Percentiles rank a stretch among this genome's conserved stretches.
Evolutionary conservation across 345 rosid genomes (phyloP).

Genomic region (Punica granatum): DNA sequence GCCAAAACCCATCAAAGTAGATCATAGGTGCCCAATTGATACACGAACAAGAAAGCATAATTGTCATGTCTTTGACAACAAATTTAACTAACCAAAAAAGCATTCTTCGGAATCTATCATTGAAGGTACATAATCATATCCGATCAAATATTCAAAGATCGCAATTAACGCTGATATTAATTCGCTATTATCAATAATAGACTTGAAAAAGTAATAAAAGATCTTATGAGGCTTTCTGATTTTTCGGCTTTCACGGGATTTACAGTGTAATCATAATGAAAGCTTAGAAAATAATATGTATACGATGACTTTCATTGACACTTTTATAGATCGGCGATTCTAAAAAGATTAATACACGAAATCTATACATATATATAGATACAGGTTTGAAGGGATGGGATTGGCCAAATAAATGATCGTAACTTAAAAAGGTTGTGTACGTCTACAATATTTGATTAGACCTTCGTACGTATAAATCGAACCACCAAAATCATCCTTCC

Average conservation of each 20-base stretch:
- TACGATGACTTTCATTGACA: not conserved
- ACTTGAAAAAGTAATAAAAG: too few species aligned
- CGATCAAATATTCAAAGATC: not conserved
- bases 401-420: too few species aligned
- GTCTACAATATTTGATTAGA: too few species aligned
- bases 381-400: too few species aligned
- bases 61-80: not conserved
- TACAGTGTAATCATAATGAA: not conserved
- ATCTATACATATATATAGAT: too few species aligned
- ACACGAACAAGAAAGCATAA: not conserved
- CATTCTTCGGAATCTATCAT: not conserved
- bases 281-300: not conserved
- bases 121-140: not conserved
- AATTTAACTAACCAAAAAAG: not conserved
- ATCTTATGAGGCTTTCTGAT: too few species aligned
- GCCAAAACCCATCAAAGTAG: not conserved
- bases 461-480: not conserved
- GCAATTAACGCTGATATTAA: not conserved
- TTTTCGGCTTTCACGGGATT: not conserved
- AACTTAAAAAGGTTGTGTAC: too few species aligned
- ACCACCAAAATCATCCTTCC: not conserved
- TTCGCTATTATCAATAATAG: too few species aligned
- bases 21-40: not conserved
- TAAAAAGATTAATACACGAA: too few species aligned
- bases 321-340: not conserved